Base-by-base conservation (phyloP, 345 rosid species). In the Salix viminalis region DNA sequence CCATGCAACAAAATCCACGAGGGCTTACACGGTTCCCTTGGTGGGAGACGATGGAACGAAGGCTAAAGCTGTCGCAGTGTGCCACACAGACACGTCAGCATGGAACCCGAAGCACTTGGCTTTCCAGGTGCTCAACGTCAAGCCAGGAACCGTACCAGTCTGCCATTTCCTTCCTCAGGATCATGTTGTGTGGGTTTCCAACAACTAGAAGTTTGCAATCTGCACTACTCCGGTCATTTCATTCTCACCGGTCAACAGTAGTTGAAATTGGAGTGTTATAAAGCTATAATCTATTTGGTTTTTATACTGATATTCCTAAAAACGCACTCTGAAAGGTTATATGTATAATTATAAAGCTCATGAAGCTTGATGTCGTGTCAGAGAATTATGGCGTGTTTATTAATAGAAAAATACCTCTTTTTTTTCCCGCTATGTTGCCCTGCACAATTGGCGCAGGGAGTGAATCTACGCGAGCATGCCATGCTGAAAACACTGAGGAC, bases 11-110 rank as follows among this genome's bases (percentile, higher is more conserved):
- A 70, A 73, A 74, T 81, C 76, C 85, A 84, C 96, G 1, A 86
- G 79, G 76, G 86, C 85, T 42, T 91, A 87, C 84, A 62, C 61
- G 69, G 91, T 90, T 83, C 87, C 92, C 0, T 76, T 93, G 75
- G 84, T 77, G 79, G 96, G 91, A 71, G 87, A 77, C 34, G 90
- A 93, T 10, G 97, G 94, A 52, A 62, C 89, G 61, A 76, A 88
- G 32, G 91, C 76, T 61, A 85, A 89, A 73, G 99, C 94, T 12
- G 90, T 86, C 18, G 94, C 94, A 18, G 88, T 90, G 42, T 93
- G 99, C 86, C 98, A 95, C 84, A 88, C 88, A 37, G 85, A 95
- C 78, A 90, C 97, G 14, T 89, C 95, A 32, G 89, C 88, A 30
- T 93, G 97, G 80, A 77, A 77, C 50, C 75, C 80, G 4, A 77